Conservation (phyloP, 2,329 filamentous ascomycete species). For the Penicillium sp. region DNA sequence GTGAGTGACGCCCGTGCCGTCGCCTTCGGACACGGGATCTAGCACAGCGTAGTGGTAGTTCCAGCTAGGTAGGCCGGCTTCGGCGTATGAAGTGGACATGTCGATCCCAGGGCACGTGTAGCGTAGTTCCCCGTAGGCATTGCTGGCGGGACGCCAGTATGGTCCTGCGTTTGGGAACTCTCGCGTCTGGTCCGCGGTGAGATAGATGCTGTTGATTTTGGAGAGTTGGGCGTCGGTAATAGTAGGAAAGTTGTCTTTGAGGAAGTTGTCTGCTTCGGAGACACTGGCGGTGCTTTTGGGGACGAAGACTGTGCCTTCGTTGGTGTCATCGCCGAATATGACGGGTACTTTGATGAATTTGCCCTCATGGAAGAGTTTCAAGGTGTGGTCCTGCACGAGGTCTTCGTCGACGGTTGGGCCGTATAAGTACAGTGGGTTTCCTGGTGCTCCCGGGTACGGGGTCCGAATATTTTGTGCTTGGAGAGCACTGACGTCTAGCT, state of each 20-base stretch:
- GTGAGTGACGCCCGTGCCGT: conserved; percentile 67
- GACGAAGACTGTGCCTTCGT: conserved; percentile 67
- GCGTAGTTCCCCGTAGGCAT: conserved; percentile 65
- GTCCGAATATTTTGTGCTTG: conserved; percentile 51
- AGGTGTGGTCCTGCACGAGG: conserved; percentile 55
- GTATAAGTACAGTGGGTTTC: conserved; percentile 54
- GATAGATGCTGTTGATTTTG: conserved; percentile 59
- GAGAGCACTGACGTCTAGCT: conserved; percentile 46
- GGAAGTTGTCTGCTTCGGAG: conserved; percentile 56
- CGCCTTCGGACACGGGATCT: conserved; percentile 55
- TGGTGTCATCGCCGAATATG: conserved; percentile 62
- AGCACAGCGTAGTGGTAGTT: conserved; percentile 72
- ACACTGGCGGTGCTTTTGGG: conserved; percentile 53
- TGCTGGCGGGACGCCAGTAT: conserved; percentile 61
- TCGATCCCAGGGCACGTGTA: conserved; percentile 66
- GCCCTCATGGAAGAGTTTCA: conserved; percentile 51
- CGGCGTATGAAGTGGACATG: conserved; percentile 50
- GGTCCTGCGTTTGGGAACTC: conserved; percentile 53
- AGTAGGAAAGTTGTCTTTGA: conserved; percentile 61
- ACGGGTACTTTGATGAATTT: conserved; percentile 56
- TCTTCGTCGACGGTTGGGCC: conserved; percentile 55
- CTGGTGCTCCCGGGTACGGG: conserved; percentile 48
- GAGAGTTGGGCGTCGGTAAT: conserved; percentile 55
- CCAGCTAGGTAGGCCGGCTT: conserved; percentile 51
- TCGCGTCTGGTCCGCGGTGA: conserved; percentile 48